Evolutionary conservation across 179 eudicot genomes (phyloP).

Genomic region (Carnegiea gigantea): DNA sequence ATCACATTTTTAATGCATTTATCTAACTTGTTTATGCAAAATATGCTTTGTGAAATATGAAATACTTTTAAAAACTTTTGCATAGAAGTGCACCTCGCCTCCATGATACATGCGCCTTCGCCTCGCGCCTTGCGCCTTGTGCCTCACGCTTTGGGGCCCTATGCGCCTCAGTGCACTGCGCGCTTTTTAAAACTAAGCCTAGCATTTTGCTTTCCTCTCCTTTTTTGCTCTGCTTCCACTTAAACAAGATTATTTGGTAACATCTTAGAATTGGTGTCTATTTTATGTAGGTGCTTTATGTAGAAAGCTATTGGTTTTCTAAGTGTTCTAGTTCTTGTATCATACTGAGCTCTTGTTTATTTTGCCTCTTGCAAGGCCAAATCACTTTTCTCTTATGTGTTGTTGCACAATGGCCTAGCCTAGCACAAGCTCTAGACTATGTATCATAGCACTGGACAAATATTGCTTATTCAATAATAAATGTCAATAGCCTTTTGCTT

Average conservation of each 20-base stretch:
- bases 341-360: background rate
- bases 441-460: background rate
- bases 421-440: background rate
- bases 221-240: too few relatives aligned
- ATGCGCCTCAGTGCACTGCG: too few relatives aligned
- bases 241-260: background rate
- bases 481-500: background rate
- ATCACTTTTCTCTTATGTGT: background rate
- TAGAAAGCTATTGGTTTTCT: background rate
- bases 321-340: background rate
- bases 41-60: too few relatives aligned
- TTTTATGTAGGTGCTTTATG: background rate
- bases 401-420: background rate
- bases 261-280: background rate
- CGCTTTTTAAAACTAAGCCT: too few relatives aligned
- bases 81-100: too few relatives aligned
- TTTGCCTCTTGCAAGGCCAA: conserved; percentile 4
- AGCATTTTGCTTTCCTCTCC: too few relatives aligned
- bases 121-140: too few relatives aligned
- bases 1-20: too few relatives aligned
- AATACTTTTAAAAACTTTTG: too few relatives aligned
- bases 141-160: too few relatives aligned
- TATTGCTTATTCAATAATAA: background rate
- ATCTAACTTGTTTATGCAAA: too few relatives aligned
- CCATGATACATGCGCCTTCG: too few relatives aligned